Evolutionary conservation across 208 protist genomes (phyloP).

Genomic region (Acanthamoeba sp.): DNA sequence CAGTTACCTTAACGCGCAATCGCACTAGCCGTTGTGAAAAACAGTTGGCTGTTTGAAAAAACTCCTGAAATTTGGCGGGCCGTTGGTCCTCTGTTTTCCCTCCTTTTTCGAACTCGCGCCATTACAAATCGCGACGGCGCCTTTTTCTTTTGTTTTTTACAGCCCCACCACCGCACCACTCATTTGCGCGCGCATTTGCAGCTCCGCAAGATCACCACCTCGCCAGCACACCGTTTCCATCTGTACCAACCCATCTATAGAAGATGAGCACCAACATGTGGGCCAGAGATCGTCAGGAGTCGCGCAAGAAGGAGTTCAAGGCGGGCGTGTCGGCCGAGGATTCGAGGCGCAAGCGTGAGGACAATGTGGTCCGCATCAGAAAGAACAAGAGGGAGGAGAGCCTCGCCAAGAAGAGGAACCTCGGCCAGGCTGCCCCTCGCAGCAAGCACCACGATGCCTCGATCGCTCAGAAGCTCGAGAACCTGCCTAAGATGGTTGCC

Average conservation of each 20-base stretch:
- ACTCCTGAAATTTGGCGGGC: not conserved
- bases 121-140: not conserved
- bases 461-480: slow-evolving; percentile 78
- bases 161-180: not conserved
- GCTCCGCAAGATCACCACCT: not conserved
- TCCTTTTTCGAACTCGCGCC: not conserved
- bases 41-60: slow-evolving; percentile 7
- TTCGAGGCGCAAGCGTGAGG: slow-evolving; percentile 43
- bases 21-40: not conserved
- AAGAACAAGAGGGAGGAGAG: slow-evolving; percentile 69
- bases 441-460: slow-evolving; percentile 51
- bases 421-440: slow-evolving; percentile 31
- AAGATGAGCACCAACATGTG: slow-evolving; percentile 28
- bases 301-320: slow-evolving; percentile 17
- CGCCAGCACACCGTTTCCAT: no score
- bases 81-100: not conserved
- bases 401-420: slow-evolving; percentile 63
- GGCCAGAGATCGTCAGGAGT: not conserved
- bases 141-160: not conserved
- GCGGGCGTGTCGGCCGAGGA: slow-evolving; percentile 11
- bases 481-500: slow-evolving; percentile 85
- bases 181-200: not conserved
- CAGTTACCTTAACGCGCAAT: no score
- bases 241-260: not conserved
- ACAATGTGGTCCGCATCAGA: slow-evolving; percentile 48